Evolutionary conservation across 2,329 filamentous ascomycete species (phyloP), one percentile per base, ranked within the genome.

Genomic region (Beauveria brongniartii): DNA sequence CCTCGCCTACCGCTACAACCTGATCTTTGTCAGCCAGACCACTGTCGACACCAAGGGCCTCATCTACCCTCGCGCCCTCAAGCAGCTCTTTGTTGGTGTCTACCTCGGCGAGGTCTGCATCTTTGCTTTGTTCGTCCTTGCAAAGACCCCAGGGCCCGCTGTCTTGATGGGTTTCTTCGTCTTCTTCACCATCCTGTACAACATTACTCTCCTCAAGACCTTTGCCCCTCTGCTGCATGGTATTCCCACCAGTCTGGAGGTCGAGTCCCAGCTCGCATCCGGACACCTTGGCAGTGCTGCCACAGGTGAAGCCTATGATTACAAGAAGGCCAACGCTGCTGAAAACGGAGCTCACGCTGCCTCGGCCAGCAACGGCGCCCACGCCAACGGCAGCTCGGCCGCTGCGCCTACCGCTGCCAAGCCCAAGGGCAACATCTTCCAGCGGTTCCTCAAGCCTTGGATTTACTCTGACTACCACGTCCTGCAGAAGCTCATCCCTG

Each of bases 1-100:
- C 73, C 80, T 91, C 57, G 89, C 90, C 59, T 96, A 92, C 77
- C 84, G 89, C 43, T 96, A 96, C 80, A 92, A 93, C 74, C 74
- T 96, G 58, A 79, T 96, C 24, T 96, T 90, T 71, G 89, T 94
- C 16, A 87, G 85, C 53, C 88, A 92, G 66, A 82, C 88, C 14
- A 79, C 86, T 64, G 86, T 96, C 64, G 92, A 97, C 70, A 96
- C 92, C 53, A 91, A 91, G 69, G 93, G 94, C 54, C 85, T 93
- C 24, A 86, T 91, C 68, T 97, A 96, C 70, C 89, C 91, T 1
- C 89, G 91, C 26, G 92, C 91, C 5, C 81, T 97, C 48, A 91
- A 96, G 77, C 92, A 97, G 64, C 82, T 94, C 37, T 84, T 93
- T 48, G 84, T 87, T 2, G 91, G 92, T 57, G 80, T 94, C 53